phyloP scores from a whole-genome alignment of 2,329 filamentous ascomycete species.

The Sporothrix brunneoviolacea region DNA sequence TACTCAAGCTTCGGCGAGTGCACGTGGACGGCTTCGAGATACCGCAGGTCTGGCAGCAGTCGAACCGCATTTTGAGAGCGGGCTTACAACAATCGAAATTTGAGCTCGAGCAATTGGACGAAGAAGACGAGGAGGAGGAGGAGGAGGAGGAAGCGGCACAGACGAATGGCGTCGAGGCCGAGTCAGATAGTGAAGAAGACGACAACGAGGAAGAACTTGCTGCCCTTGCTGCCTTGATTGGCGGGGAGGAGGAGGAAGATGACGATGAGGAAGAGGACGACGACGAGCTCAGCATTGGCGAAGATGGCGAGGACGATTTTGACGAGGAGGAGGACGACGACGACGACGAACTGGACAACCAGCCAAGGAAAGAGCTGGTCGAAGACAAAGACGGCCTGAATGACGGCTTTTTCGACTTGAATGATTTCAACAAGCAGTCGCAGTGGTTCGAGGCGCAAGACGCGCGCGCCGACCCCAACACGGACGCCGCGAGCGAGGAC shows the following conservation, averaged over 20 bases:
- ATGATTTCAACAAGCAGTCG: conserved; percentile 92
- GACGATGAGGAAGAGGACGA: conserved; percentile 31
- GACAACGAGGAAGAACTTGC: conserved; percentile 33
- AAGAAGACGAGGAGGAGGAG: conserved; percentile 33
- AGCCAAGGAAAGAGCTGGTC: conserved; percentile 49
- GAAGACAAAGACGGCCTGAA: conserved; percentile 81
- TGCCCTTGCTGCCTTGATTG: conserved; percentile 23
- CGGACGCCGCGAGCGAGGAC: conserved; percentile 70
- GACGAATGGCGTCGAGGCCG: conserved; percentile 25
- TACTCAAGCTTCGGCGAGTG: conserved; percentile 73
- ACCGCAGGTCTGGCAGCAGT: conserved; percentile 91
- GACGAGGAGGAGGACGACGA: conserved; percentile 29
- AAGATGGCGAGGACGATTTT: conserved; percentile 27
- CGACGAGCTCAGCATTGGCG: conserved; percentile 22
- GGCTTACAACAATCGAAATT: conserved; percentile 43
- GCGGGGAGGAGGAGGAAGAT: conserved; percentile 29
- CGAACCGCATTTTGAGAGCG: conserved; percentile 66
- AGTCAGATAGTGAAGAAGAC: conserved; percentile 33
- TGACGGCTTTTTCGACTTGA: conserved; percentile 96
- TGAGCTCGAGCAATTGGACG: conserved; percentile 43
- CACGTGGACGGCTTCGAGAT: conserved; percentile 83
- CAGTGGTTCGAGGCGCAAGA: conserved; percentile 87
- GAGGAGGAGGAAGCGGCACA: conserved; percentile 39
- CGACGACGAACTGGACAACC: conserved; percentile 43
- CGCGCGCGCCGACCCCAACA: conserved; percentile 65